phyloP scores from a whole-genome alignment of 179 eudicot species.

The Spergularia azorica region DNA sequence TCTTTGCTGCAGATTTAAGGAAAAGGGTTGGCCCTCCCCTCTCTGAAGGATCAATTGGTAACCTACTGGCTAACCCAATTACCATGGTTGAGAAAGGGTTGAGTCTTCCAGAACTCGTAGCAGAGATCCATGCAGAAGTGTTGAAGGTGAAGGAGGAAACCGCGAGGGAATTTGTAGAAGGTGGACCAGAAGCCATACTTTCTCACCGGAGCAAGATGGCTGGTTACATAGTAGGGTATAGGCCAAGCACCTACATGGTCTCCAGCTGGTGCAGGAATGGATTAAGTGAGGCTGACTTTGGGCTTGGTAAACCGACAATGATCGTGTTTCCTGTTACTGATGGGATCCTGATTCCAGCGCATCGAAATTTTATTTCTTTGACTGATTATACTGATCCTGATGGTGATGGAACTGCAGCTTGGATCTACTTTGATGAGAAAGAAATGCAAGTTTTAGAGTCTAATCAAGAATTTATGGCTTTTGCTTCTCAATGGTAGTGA shows the following conservation, averaged over 20 bases:
- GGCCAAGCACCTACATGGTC: not conserved
- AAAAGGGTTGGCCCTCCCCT: not conserved
- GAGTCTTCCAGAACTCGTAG: constrained; percentile 5
- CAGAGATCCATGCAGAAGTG: constrained; percentile 15
- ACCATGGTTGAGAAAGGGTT: not conserved
- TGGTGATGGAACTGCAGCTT: constrained; percentile 4
- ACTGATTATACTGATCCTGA: constrained; percentile 12
- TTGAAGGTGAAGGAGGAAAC: not conserved
- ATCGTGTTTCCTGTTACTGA: constrained; percentile 7
- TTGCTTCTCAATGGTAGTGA: constrained; percentile 20
- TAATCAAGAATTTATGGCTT: constrained; percentile 14
- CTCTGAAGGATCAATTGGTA: constrained; percentile 13
- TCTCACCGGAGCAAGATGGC: not conserved
- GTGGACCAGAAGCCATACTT: not conserved
- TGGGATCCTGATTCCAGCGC: not conserved
- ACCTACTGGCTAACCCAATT: not conserved
- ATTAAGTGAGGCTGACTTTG: constrained; percentile 18
- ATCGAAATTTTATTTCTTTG: constrained; percentile 8
- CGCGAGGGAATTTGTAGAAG: not conserved
- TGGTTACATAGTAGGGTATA: not conserved
- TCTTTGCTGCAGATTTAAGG: constrained; percentile 20
- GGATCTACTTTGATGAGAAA: constrained; percentile 19
- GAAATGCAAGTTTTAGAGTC: constrained; percentile 11
- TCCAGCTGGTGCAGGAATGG: constrained; percentile 17
- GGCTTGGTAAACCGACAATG: constrained; percentile 16